Evolutionary conservation across 2,329 filamentous ascomycete species (phyloP).

Genomic region (Cladosporium sphaerospermum): DNA sequence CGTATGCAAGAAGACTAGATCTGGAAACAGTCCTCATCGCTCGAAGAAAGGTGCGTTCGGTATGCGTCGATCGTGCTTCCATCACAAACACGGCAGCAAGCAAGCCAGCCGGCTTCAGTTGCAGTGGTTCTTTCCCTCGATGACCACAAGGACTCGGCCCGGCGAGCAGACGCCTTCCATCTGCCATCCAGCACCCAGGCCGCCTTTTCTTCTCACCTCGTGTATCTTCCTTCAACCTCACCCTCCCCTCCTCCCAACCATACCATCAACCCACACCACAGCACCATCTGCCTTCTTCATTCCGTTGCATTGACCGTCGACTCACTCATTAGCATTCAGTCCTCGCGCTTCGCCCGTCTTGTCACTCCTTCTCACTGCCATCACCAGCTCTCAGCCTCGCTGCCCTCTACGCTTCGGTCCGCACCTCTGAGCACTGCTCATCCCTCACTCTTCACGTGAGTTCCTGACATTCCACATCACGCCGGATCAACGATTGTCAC

Average conservation of each 20-base stretch:
- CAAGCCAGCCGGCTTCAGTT: conserved; percentile 7
- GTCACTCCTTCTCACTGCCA: conserved; percentile 86
- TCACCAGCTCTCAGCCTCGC: conserved; percentile 79
- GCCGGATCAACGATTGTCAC: background rate
- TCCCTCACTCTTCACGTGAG: conserved; percentile 3
- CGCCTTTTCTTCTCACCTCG: background rate
- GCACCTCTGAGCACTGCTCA: conserved; percentile 1
- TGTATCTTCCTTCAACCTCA: background rate
- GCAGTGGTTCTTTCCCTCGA: conserved; percentile 2
- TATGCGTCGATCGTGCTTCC: too few species aligned
- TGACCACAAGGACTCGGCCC: background rate
- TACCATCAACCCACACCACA: conserved; percentile 21
- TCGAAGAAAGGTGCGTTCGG: background rate
- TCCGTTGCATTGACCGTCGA: conserved; percentile 29
- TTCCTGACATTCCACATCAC: background rate
- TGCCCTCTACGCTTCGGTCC: background rate
- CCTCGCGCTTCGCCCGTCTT: conserved; percentile 13
- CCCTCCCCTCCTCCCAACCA: conserved; percentile 17
- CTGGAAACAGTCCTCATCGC: background rate
- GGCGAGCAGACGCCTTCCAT: conserved; percentile 1
- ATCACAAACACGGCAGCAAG: background rate
- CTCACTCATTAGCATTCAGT: conserved; percentile 21
- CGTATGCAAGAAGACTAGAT: too few species aligned
- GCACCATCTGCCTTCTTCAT: conserved; percentile 30
- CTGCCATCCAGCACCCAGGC: background rate